Evolutionary conservation across 2,329 filamentous ascomycete species (phyloP), one percentile per base, ranked within the genome.

Genomic region (Falciphora oryzae): DNA sequence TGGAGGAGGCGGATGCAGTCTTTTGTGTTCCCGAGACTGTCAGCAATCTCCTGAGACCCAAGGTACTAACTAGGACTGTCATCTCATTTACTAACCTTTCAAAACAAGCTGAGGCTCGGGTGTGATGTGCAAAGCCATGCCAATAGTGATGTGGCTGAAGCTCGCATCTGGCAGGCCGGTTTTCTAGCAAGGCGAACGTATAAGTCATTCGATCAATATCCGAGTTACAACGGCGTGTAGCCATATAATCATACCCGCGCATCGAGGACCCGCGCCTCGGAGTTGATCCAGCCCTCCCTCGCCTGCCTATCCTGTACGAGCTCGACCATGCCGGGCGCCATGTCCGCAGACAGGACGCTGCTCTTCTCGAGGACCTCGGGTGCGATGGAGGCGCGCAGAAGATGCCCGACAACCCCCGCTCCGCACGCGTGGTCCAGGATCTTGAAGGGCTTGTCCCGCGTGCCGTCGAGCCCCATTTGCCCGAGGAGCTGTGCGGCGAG

Each of bases 1-100:
- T 80, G 83, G 29, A 89, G 76, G 25, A 89, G 77, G 11, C 87
- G 83, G 63, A 87, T 78, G 11, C 79, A 79, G 69, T 89, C 87
- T 68, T 80, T 6, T 60, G 61, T 31, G 10, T 22, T 5, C 13
- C 4, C 3, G 44, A 2, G 16, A 3, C 2, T 50, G 18, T 50
- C 44, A 50, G 44, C 44, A n/a, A 18, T 5, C 18, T 5, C 32
- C 32, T 5, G 6, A 32, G 5, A 32, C 32, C 32, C 11, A 11
- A 11, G 32, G 32, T 5, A 11, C 11, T 11, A 32, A 32, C 32
- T 11, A 32, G 32, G 5, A n/a, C 32, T 32, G 6, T 32, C 3
- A 0, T 58, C 16, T 16, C 18, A 44, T 28, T 2, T 11, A 10
- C 50, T 59, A 63, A 72, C 71, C 72, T 65, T 71, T 67, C 6